These are phyloP conservation scores for Streptanthus diversifolius DNA, from an alignment of 345 rosid genomes.

Conservation along the genomic window DNA sequence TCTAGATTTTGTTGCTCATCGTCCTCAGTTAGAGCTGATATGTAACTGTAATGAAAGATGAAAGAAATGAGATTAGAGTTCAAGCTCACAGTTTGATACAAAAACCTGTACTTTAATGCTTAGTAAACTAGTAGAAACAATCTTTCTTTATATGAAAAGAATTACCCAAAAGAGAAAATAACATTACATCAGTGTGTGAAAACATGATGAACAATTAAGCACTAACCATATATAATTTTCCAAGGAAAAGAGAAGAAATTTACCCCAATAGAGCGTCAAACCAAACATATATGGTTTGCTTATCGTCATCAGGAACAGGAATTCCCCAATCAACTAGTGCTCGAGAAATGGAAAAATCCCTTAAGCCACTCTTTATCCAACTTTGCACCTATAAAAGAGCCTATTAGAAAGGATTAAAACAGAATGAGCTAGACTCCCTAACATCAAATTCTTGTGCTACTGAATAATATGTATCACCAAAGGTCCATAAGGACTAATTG, in stretches of 20 bases:
- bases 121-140: background rate
- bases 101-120: background rate
- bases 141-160: background rate
- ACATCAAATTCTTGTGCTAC: background rate
- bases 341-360: conserved; percentile 93
- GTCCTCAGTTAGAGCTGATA: conserved; percentile 74
- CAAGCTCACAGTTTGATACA: background rate
- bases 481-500: conserved; percentile 16
- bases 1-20: conserved; percentile 53
- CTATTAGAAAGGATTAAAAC: conserved; percentile 4
- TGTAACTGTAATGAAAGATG: conserved; percentile 49
- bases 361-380: conserved; percentile 81
- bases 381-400: conserved; percentile 70
- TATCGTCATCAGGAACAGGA: conserved; percentile 81
- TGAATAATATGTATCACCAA: background rate
- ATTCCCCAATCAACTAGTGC: conserved; percentile 98
- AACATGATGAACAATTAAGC: background rate
- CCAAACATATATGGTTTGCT: conserved; percentile 96
- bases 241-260: background rate
- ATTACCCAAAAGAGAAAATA: background rate
- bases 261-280: conserved; percentile 97
- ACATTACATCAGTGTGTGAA: background rate
- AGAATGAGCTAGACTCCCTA: conserved; percentile 8
- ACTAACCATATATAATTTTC: background rate
- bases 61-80: background rate